Base-by-base conservation (phyloP, 495 filamentous ascomycete species). In the Mycothermus thermophilus region DNA sequence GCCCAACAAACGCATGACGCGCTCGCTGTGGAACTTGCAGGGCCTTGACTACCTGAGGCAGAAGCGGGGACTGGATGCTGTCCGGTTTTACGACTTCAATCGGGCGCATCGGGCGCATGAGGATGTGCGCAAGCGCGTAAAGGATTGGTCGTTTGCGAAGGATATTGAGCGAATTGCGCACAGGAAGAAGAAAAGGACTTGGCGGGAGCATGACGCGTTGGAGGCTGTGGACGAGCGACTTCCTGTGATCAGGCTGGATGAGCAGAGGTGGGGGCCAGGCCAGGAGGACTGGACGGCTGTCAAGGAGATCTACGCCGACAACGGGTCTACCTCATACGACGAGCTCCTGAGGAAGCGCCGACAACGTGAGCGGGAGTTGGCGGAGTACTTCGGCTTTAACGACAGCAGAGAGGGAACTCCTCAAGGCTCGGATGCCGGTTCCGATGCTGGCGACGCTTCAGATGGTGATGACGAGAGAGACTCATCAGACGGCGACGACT, bases 41-140 rank as follows among this genome's bases (percentile, higher is more conserved):
- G 62, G 61, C 0, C 44, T 64, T 6, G 59, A 66, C 21, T 58
- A 43, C 16, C 31, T 66, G 11, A 49, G 48, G 23, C 27, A 48
- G 13, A 52, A 64, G 0, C 58, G 63, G 3, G 61, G 60, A 1
- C 42, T 66, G 35, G 35, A 40, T 0, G 52, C 39, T 39, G 37
- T 63, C 1, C 46, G 47, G 0, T 60, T 57, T 19, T 57, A 58
- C 15, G 61, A 63, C 20, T 28, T 46, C 0, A 15, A 51, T 19
- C 38, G 41, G 14, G 32, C 42, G 0, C 5, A 28, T 0, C 7
- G 33, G 0, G 10, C 28, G 1, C 27, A 40, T 2, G 30, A 22
- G 0, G 27, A 30, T 13, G 31, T 17, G 8, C 36, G 49, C 1
- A 30, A 30, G 5, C 0, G 6, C 0, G 41, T 64, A 2, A 20